Evolutionary conservation across 805 yeast species (phyloP), one percentile per base, ranked within the genome.

Genomic region (Spencermartinsiella europaea): DNA sequence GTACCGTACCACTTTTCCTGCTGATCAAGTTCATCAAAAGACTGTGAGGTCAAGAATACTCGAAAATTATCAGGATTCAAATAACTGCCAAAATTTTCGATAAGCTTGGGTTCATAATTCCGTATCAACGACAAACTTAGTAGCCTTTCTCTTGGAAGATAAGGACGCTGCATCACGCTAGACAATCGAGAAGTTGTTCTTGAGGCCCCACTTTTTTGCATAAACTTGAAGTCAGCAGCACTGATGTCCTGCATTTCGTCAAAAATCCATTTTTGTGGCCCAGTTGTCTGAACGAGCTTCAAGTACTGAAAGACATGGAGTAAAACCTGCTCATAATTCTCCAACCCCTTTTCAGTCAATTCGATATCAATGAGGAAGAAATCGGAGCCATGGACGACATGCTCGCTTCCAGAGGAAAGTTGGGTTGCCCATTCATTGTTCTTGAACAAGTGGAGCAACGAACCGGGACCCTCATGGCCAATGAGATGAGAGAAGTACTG

Each of bases 401-500:
- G 69, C 41, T 60, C 57, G 35, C 78, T 74, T 5, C 96, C 96
- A 28, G 89, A 80, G 33, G 88, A 78, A 44, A 91, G 72, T 15
- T 77, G 82, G 54, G 78, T 83, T 4, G 91, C 95, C 88, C 90
- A 85, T 12, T 90, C 85, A 52, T 75, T 69, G 28, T 68, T 62
- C 66, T 88, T 91, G 54, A 91, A 75, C 53, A 73, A 75, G 46
- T 81, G 76, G 31, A 88, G 71, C 16, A 91, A 63, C 1, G 96
- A 88, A 1, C 98, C 98, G 41, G 81, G 74, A 40, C 93, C 85
- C 68, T 91, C 99, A 64, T 91, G 98, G 35, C 98, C 98, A 40
- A 91, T 68, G 44, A 93, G 70, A 63, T 93, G 97, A 17, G 90
- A 78, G 54, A 70, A 75, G 64, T 88, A 85, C 46, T 74, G 77